These are phyloP conservation scores for Agapanthus africanus DNA, from an alignment of 106 monocot species.

Conservation along the genomic window DNA sequence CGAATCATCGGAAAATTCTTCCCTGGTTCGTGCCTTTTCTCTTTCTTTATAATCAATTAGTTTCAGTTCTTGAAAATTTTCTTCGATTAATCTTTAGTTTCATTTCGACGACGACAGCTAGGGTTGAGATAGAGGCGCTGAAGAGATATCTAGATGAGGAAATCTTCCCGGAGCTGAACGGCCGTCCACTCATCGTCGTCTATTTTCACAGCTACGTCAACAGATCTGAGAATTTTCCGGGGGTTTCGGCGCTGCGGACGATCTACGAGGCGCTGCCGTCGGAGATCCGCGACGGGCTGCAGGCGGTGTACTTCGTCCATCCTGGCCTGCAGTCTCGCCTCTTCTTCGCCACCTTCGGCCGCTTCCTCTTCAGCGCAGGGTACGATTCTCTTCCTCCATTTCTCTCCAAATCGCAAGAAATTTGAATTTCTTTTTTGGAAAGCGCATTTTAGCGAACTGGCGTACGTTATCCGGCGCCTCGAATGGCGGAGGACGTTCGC, in stretches of 20 bases:
- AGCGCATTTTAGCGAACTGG: background rate
- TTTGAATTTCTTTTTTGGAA: background rate
- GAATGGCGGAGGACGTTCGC: background rate
- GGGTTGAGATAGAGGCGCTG: conserved; percentile 35
- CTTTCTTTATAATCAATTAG: background rate
- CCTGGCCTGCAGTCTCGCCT: conserved; percentile 79
- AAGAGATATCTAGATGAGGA: conserved; percentile 40
- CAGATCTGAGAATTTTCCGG: conserved; percentile 63
- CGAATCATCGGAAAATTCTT: conserved; percentile 74
- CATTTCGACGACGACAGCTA: conserved; percentile 28
- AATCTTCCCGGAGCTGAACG: conserved; percentile 46
- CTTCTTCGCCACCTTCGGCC: conserved; percentile 84
- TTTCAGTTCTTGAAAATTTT: background rate
- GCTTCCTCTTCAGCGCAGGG: conserved; percentile 77
- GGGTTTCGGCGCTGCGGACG: conserved; percentile 48
- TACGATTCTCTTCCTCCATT: conserved; percentile 4
- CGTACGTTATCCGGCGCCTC: background rate
- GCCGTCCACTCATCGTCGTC: conserved; percentile 44
- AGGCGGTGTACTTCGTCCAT: conserved; percentile 78
- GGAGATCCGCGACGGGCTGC: conserved; percentile 30
- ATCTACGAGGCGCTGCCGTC: conserved; percentile 54
- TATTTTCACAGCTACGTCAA: conserved; percentile 64
- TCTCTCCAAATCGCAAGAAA: background rate
- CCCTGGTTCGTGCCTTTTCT: conserved; percentile 34
- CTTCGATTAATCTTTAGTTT: no score